Base-by-base conservation (phyloP, 352 stramenopile genomes). In the Pythium aristosporum region DNA sequence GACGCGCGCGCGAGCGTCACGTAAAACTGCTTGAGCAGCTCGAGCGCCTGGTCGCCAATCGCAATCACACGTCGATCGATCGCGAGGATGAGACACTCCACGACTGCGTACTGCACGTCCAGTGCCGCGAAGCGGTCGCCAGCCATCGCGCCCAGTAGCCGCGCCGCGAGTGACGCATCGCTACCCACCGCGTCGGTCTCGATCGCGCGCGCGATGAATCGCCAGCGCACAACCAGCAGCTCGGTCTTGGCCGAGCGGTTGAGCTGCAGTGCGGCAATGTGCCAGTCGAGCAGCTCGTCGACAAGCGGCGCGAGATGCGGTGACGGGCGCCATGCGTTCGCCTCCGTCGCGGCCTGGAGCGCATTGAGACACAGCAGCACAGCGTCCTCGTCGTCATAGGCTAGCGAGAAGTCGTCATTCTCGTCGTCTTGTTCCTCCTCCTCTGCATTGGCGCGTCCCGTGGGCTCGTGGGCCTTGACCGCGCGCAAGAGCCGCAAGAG, bases 1-100 rank as follows among this genome's bases (percentile, higher is more conserved):
- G 46, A 28, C 43, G 46, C 36, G 30, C 69, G 62, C 0, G 39
- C n/a, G 11, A 90, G 65, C 37, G 79, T 90, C 66, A 90, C 81
- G 58, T 91, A 92, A 53, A 90, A 78, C 49, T 92, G 84, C 71
- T 91, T 89, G 43, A 87, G 43, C 16, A 91, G 55, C n/a, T 82
- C 68, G 23, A 89, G 32, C 18, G 67, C 51, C 7, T 57, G 37
- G 9, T 68, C 18, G 7, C 64, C 48, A 1, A 71, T 36, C 10
- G 54, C 41, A 41, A 84, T 32, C 2, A 83, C 20, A 3, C 34
- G 28, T 3, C 7, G 20, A 2, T 55, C 28, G 4, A 57, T 12
- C 0, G 39, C 44, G 5, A 18, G 18, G 7, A 47, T 28, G 7
- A 58, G 61, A 20, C 37, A 70, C 15, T 66, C 30, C 9, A 46